phyloP scores from a whole-genome alignment of 352 stramenopile genomes.

The Phytopythium litorale region DNA sequence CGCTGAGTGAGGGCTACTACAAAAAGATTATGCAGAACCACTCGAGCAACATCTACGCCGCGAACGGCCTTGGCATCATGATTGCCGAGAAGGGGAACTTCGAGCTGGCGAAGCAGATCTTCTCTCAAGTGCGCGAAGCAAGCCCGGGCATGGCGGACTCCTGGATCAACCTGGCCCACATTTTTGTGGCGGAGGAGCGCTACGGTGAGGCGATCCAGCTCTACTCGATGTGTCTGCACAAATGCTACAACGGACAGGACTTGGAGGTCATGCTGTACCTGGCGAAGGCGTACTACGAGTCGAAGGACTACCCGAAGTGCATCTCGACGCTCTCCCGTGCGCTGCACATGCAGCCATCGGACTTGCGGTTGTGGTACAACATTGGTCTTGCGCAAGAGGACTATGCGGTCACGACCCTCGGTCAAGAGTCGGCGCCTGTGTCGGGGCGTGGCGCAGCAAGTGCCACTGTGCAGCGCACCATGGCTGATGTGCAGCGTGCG shows the following conservation, averaged over 20 bases:
- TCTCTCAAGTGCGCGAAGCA: slow-evolving; percentile 94
- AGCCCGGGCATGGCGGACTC: slow-evolving; percentile 94
- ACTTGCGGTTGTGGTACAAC: slow-evolving; percentile 86
- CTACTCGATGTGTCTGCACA: slow-evolving; percentile 91
- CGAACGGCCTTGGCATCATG: slow-evolving; percentile 97
- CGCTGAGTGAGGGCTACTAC: slow-evolving; percentile 94
- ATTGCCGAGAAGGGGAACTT: slow-evolving; percentile 97
- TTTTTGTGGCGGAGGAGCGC: slow-evolving; percentile 95
- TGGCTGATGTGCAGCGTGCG: slow-evolving; percentile 86
- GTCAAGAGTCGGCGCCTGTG: slow-evolving; percentile 52
- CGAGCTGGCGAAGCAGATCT: slow-evolving; percentile 95
- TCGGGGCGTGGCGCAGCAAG: slow-evolving; percentile 26
- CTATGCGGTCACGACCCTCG: slow-evolving; percentile 79
- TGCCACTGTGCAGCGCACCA: slow-evolving; percentile 60
- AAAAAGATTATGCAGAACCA: slow-evolving; percentile 93
- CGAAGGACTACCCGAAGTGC: slow-evolving; percentile 87
- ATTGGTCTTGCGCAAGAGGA: slow-evolving; percentile 84
- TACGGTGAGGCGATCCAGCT: slow-evolving; percentile 95
- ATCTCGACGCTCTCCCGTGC: slow-evolving; percentile 78
- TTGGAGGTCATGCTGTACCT: slow-evolving; percentile 79
- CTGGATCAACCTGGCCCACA: slow-evolving; percentile 97
- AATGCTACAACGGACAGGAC: slow-evolving; percentile 88
- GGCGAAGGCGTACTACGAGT: slow-evolving; percentile 88
- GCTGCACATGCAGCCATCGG: slow-evolving; percentile 75
- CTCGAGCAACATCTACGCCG: slow-evolving; percentile 93